A percentile compares a stretch with the other conserved stretches of the same genome.
Conservation (phyloP, 805 yeast genomes). For the Metschnikowia chrysomelidarum region DNA sequence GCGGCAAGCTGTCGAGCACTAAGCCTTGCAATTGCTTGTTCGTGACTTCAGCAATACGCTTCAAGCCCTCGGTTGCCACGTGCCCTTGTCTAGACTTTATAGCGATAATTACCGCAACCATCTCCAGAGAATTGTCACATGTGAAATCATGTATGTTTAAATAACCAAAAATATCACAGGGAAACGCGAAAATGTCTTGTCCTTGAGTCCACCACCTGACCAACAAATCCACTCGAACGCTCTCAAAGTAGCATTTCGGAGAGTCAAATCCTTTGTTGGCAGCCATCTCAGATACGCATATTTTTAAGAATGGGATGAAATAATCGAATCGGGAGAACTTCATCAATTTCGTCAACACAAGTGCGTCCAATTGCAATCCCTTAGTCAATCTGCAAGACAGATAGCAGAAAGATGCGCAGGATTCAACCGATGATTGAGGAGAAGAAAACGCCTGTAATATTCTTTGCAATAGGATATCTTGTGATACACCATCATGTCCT, state of each 20-base stretch:
- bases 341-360: conserved; percentile 40
- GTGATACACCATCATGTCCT: conserved; percentile 1
- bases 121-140: conserved; percentile 30
- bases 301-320: conserved; percentile 29
- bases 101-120: conserved; percentile 37
- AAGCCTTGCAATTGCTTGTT: conserved; percentile 19
- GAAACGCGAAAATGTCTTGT: conserved; percentile 34
- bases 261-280: conserved; percentile 9
- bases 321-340: conserved; percentile 36
- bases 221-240: conserved; percentile 34
- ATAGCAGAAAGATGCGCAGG: conserved; percentile 35
- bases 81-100: background rate
- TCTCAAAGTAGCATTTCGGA: conserved; percentile 26
- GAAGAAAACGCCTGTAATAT: conserved; percentile 24
- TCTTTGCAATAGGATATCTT: conserved; percentile 13
- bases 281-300: conserved; percentile 27
- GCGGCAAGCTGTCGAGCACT: conserved; percentile 32
- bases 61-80: background rate
- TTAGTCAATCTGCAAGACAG: conserved; percentile 34
- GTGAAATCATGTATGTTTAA: conserved; percentile 28
- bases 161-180: conserved; percentile 41
- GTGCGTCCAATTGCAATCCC: conserved; percentile 26
- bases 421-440: conserved; percentile 41
- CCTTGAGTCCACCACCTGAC: conserved; percentile 44
- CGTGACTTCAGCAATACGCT: conserved; percentile 16